phyloP scores from a whole-genome alignment of 2,329 filamentous ascomycete genomes.

The Gaeumannomyces tritici region DNA sequence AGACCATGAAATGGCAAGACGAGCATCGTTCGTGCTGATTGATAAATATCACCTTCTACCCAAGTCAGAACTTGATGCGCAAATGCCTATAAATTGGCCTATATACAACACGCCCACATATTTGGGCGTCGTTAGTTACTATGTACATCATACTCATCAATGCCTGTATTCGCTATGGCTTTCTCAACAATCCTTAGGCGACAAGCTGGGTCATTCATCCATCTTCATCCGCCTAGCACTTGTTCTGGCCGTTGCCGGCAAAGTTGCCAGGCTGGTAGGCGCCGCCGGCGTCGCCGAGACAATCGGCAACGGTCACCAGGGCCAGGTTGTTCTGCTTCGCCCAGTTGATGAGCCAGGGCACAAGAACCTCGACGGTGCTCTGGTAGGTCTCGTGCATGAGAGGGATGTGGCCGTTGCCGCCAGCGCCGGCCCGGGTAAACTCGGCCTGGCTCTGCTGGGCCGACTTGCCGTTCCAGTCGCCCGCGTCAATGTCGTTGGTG shows the following conservation, averaged over 20 bases:
- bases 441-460: slow-evolving; percentile 40
- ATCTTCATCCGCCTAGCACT: slow-evolving; percentile 13
- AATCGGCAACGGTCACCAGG: slow-evolving; percentile 41
- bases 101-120: not conserved
- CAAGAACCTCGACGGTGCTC: slow-evolving; percentile 36
- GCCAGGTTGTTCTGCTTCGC: slow-evolving; percentile 35
- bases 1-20: too few relatives aligned
- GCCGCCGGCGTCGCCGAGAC: slow-evolving; percentile 28
- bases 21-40: too few relatives aligned
- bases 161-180: not conserved
- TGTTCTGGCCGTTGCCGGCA: slow-evolving; percentile 20
- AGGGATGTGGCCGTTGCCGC: slow-evolving; percentile 40
- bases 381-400: slow-evolving; percentile 48
- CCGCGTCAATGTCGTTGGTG: slow-evolving; percentile 51
- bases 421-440: slow-evolving; percentile 34
- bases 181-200: not conserved
- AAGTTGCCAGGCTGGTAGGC: slow-evolving; percentile 30
- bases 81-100: not conserved
- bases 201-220: too few relatives aligned
- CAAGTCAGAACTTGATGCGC: not conserved
- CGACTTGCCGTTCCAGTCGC: slow-evolving; percentile 48
- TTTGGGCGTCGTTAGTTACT: not conserved
- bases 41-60: not conserved
- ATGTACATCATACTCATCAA: not conserved
- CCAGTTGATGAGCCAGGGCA: slow-evolving; percentile 40